Evolutionary conservation across 2,329 filamentous ascomycete species (phyloP).

Genomic region (Trichothecium roseum): DNA sequence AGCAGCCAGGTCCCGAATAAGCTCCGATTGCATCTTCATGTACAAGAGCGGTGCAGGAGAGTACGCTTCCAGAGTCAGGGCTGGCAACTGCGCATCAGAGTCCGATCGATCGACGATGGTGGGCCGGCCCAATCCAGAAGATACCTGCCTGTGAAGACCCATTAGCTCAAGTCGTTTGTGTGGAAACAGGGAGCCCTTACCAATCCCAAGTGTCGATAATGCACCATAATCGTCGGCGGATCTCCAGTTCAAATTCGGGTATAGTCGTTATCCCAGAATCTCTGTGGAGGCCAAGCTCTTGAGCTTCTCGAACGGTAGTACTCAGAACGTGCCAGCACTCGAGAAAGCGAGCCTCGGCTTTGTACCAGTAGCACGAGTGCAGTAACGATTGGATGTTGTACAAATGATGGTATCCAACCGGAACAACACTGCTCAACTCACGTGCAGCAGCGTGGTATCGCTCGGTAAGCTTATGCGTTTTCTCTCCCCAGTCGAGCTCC

Average conservation of each 20-base stretch:
- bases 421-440: conserved; percentile 15
- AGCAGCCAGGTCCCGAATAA: conserved; percentile 18
- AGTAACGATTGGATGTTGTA: conserved; percentile 17
- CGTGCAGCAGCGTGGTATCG: conserved; percentile 13
- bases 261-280: conserved; percentile 10
- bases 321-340: conserved; percentile 20
- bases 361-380: conserved; percentile 21
- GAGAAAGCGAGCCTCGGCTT: conserved; percentile 18
- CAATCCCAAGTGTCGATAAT: conserved; percentile 22
- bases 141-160: conserved; percentile 17
- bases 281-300: conserved; percentile 16
- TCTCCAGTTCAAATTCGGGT: conserved; percentile 18
- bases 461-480: conserved; percentile 12
- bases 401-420: conserved; percentile 16
- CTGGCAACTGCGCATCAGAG: conserved; percentile 20
- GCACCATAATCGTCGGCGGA: conserved; percentile 20
- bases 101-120: conserved; percentile 23
- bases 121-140: conserved; percentile 20
- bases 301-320: conserved; percentile 18
- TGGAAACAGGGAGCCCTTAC: conserved; percentile 8
- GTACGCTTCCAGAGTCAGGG: conserved; percentile 19
- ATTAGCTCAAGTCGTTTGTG: conserved; percentile 1
- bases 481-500: conserved; percentile 10
- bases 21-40: conserved; percentile 24
- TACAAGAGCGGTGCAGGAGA: conserved; percentile 20